Evolutionary conservation across 2,329 filamentous ascomycete species (phyloP), one percentile per base, ranked within the genome.

Genomic region (Sarocladiaceae sp.): DNA sequence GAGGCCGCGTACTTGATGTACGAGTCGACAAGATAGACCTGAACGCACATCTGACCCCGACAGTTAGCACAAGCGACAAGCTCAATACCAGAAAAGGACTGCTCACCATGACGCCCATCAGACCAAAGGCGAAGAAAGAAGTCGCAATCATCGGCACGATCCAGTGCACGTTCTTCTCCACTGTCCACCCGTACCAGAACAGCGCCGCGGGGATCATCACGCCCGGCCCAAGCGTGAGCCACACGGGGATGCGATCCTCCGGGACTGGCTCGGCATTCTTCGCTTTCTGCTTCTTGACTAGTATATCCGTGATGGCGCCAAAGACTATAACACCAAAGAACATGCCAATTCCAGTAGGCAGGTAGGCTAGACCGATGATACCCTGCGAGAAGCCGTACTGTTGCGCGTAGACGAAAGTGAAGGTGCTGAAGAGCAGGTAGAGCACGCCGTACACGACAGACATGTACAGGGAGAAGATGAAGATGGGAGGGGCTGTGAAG

Each of bases 391-490:
- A 87, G 15, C 78, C 77, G 21, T 82, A 72, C 3, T 70, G 53
- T 51, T 80, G 70, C 26, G 69, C 63, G 55, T 85, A 85, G n/a
- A 81, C 78, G 48, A 70, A 66, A 2, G 73, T 68, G 16, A 76
- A 62, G 0, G 72, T 67, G 3, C 66, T 71, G 3, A 76, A 65
- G 50, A 73, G 67, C 53, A 76, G 71, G 55, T 83, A 83, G 0
- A 82, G 55, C 15, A 82, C 74, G 0, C 78, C 80, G 50, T 81
- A 83, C 46, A 72, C 71, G 51, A 86, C 81, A 24, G 72, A 75
- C 3, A 79, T 74, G 56, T 85, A 85, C 0, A 85, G 56, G 0
- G 80, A 76, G 32, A 86, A 68, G 9, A 82, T 76, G 57, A 81
- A 82, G 46, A 85, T 84, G 0, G 82, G 82, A 3, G 24, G 37